These are phyloP conservation scores for Globisporangium echinulatum DNA, from an alignment of 352 stramenopile genomes.

Conservation along the genomic window DNA sequence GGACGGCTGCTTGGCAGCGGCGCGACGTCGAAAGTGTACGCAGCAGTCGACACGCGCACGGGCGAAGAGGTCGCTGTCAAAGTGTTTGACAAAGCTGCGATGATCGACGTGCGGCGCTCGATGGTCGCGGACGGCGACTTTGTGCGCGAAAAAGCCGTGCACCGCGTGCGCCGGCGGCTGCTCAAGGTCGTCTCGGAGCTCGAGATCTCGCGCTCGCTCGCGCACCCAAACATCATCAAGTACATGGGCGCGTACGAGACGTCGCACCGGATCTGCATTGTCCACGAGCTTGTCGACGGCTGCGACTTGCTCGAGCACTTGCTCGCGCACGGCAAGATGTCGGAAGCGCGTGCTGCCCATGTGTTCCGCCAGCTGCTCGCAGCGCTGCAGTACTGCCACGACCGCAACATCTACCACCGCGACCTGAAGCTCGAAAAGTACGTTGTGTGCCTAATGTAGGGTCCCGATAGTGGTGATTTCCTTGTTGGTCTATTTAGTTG, in stretches of 20 bases:
- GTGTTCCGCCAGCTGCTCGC: constrained; percentile 86
- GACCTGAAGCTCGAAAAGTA: constrained; percentile 96
- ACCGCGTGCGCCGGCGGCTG: constrained; percentile 61
- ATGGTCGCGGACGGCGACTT: constrained; percentile 65
- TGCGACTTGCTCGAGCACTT: constrained; percentile 70
- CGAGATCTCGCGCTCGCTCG: constrained; percentile 64
- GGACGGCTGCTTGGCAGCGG: constrained; percentile 54
- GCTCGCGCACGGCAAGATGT: constrained; percentile 66
- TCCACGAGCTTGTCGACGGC: constrained; percentile 73
- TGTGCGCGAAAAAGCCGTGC: constrained; percentile 56
- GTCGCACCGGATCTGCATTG: constrained; percentile 70
- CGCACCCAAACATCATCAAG: constrained; percentile 79
- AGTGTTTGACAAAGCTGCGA: constrained; percentile 77
- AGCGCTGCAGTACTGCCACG: constrained; percentile 91
- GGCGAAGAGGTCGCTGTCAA: constrained; percentile 62
- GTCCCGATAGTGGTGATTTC: too few relatives aligned
- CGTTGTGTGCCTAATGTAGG: background rate
- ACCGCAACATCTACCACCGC: constrained; percentile 88
- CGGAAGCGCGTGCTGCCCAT: constrained; percentile 38
- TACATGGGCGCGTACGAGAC: constrained; percentile 71
- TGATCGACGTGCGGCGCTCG: constrained; percentile 71
- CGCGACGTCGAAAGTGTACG: constrained; percentile 74
- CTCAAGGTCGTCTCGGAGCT: constrained; percentile 80
- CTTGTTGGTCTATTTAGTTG: too few relatives aligned
- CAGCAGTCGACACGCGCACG: constrained; percentile 42